Conservation (phyloP, 768 basidiomycete genomes). For the Megacollybia marginata region DNA sequence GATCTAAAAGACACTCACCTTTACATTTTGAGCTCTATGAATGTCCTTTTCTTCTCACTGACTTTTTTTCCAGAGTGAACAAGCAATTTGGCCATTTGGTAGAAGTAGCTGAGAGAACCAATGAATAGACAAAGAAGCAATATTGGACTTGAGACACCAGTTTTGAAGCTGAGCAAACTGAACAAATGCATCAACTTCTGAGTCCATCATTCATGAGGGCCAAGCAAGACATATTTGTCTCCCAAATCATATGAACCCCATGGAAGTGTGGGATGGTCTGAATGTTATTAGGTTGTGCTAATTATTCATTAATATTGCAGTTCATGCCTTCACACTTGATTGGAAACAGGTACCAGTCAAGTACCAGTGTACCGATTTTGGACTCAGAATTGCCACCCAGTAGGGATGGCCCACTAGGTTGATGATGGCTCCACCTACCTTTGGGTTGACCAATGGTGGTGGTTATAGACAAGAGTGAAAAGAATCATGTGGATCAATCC, state of each 20-base stretch:
- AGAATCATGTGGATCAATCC: no score
- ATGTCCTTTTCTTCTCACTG: slow-evolving; percentile 8
- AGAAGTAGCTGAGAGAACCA: slow-evolving; percentile 27
- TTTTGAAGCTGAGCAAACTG: neutral
- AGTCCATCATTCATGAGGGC: slow-evolving; percentile 4
- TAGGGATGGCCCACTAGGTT: no score
- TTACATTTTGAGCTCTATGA: slow-evolving; percentile 22
- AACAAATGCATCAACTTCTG: slow-evolving; percentile 2
- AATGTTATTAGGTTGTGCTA: no score
- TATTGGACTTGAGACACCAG: neutral
- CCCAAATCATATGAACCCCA: slow-evolving; percentile 7
- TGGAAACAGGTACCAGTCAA: no score
- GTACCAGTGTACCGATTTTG: no score
- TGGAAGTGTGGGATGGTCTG: neutral
- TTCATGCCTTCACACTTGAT: no score
- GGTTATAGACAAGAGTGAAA: no score
- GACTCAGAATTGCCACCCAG: no score
- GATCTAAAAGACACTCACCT: no score
- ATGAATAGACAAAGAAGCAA: neutral
- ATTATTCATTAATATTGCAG: no score
- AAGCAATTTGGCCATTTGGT: slow-evolving; percentile 29
- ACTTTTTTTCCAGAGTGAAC: slow-evolving; percentile 24
- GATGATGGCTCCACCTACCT: no score
- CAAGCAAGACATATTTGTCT: slow-evolving; percentile 6
- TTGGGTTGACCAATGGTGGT: no score